phyloP scores from a whole-genome alignment of 179 eudicot species.

The Spergularia azorica region DNA sequence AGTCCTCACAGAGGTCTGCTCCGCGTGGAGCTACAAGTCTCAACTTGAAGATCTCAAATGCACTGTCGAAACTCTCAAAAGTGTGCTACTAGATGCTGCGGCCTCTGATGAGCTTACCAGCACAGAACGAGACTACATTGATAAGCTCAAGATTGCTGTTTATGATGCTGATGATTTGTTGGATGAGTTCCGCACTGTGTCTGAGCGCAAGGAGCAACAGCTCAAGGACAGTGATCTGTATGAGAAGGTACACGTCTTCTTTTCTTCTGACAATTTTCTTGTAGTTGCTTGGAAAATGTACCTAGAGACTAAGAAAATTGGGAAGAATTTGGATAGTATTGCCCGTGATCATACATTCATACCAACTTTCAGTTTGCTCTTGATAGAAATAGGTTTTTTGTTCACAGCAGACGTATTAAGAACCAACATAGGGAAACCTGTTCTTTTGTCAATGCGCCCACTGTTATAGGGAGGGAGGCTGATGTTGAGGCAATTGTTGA shows the following conservation, averaged over 20 bases:
- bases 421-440: not conserved
- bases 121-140: not conserved
- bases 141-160: not conserved
- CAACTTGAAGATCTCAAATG: not conserved
- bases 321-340: too few species aligned
- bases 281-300: too few species aligned
- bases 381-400: too few species aligned
- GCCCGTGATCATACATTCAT: too few species aligned
- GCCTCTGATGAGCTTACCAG: not conserved
- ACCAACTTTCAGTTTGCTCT: too few species aligned
- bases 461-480: conserved; percentile 1
- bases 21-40: not conserved
- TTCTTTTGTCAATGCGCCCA: not conserved
- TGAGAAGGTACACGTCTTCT: not conserved
- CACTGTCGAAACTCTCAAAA: not conserved
- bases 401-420: too few species aligned
- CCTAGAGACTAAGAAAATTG: too few species aligned
- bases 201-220: not conserved
- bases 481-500: not conserved
- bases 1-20: not conserved
- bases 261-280: not conserved
- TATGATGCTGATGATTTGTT: conserved; percentile 9
- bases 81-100: not conserved
- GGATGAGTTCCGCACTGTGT: not conserved
- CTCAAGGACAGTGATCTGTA: not conserved